A percentile compares a stretch with the other conserved stretches of the same genome.
Conservation (phyloP, 768 basidiomycete species). For the Mycena indigotica region DNA sequence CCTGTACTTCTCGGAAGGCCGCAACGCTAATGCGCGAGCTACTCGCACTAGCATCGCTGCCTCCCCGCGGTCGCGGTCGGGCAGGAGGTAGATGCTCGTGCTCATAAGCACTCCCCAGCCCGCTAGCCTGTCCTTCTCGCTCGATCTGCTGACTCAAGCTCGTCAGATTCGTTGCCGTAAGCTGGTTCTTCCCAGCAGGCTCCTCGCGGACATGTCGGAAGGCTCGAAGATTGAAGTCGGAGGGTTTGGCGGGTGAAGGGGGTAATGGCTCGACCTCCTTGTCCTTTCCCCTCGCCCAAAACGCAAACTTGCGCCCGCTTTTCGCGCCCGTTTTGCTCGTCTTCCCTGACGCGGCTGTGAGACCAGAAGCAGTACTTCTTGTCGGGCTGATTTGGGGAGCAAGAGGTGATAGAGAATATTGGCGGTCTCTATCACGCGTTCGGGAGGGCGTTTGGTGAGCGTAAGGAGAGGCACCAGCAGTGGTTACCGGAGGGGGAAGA, state of each 20-base stretch:
- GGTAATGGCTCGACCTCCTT: neutral
- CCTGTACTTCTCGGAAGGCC: conserved; percentile 78
- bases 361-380: neutral
- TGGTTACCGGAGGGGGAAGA: conserved; percentile 5
- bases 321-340: conserved; percentile 6
- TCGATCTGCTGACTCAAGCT: neutral
- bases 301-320: conserved; percentile 9
- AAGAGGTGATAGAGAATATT: conserved; percentile 4
- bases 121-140: neutral
- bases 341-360: neutral
- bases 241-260: neutral
- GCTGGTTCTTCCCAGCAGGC: neutral
- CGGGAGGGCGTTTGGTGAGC: neutral
- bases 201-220: conserved; percentile 12
- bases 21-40: conserved; percentile 67
- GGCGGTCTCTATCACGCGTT: neutral
- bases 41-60: conserved; percentile 3
- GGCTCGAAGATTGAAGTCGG: conserved; percentile 12
- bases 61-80: conserved; percentile 3
- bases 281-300: conserved; percentile 4
- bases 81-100: neutral
- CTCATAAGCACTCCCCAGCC: neutral
- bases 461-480: neutral
- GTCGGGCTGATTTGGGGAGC: conserved; percentile 7
- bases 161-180: conserved; percentile 3